Base-by-base conservation (phyloP, 1,284 basidiomycete species). In the Boletus smithii region DNA sequence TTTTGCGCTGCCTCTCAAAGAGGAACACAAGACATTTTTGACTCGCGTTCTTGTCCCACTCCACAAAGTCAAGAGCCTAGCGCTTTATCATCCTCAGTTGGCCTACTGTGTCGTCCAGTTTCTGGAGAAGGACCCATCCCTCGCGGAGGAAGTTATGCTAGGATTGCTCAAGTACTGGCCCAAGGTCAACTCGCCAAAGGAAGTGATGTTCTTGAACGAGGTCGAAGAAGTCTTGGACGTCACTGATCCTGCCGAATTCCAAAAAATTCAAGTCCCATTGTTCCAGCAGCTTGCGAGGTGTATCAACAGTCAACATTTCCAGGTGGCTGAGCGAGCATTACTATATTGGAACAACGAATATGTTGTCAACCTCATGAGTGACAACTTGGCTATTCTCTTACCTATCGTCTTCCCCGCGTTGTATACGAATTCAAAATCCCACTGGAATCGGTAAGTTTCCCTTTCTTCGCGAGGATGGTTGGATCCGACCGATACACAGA, bases 321-420 rank as follows among this genome's bases (percentile, higher is more conserved):
- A 99, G 71, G 94, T 97, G 18, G 94, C 94, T 13, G 94, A 97
- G 69, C 81, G 94, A 31, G 93, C 94, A 5, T 70, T 97, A 50
- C 79, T 95, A 60, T 97, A 95, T 69, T 97, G 94, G 94, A 97
- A 99, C 73, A 99, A 99, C 72, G 97, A 99, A 73, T 99, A 99
- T 71, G 95, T 99, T 57, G 92, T 99, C 62, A 99, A 97, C 69
- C 80, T 99, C 44, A 99, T 99, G 88, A 93, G 93, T 68, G 94
- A 98, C 65, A 98, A 99, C 66, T 80, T 99, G 56, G 73, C 83
- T 16, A 72, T 87, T 51, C 85, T 99, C 53, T 75, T 99, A 36
- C 97, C 97, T 2, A 91, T 99, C 61, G 95, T 99, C 39, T 99
- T 99, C 74, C 92, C 95, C n/a, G 89, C 94, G 7, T 73, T 99